A percentile compares a stretch with the other conserved stretches of the same genome.
These are phyloP conservation scores for Lotus japonicus DNA, from an alignment of 306 rosid genomes.

Conservation along the genomic window DNA sequence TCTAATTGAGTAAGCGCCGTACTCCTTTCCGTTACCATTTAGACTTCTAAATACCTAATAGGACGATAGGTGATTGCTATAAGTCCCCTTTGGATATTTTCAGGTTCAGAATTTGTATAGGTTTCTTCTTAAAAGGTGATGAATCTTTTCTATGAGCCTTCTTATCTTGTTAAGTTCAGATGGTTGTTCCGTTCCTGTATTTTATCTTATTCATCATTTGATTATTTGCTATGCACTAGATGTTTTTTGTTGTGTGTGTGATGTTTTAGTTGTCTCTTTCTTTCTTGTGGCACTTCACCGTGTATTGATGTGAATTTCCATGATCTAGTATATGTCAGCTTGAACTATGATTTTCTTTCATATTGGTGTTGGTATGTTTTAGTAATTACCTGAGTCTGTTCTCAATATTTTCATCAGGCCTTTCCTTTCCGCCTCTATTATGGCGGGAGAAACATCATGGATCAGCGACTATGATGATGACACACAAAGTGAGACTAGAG, in stretches of 20 bases:
- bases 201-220: background rate
- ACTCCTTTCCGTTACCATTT: no score
- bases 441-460: slow-evolving; percentile 91
- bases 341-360: background rate
- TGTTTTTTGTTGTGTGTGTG: background rate
- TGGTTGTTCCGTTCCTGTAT: background rate
- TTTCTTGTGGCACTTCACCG: slow-evolving; percentile 9
- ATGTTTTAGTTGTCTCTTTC: background rate
- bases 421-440: slow-evolving; percentile 21
- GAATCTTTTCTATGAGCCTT: background rate
- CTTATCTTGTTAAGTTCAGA: background rate
- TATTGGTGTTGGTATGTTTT: slow-evolving; percentile 5
- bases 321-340: slow-evolving; percentile 4
- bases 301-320: background rate
- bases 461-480: slow-evolving; percentile 47
- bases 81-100: background rate
- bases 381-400: background rate
- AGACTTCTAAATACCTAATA: no score
- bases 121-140: background rate
- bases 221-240: background rate
- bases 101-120: background rate
- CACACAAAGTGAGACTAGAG: slow-evolving; percentile 32
- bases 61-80: background rate
- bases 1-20: background rate
- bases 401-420: slow-evolving; percentile 23